Evolutionary conservation across 2,329 filamentous ascomycete genomes (phyloP).

Genomic region (Dothideomycetidae sp.): DNA sequence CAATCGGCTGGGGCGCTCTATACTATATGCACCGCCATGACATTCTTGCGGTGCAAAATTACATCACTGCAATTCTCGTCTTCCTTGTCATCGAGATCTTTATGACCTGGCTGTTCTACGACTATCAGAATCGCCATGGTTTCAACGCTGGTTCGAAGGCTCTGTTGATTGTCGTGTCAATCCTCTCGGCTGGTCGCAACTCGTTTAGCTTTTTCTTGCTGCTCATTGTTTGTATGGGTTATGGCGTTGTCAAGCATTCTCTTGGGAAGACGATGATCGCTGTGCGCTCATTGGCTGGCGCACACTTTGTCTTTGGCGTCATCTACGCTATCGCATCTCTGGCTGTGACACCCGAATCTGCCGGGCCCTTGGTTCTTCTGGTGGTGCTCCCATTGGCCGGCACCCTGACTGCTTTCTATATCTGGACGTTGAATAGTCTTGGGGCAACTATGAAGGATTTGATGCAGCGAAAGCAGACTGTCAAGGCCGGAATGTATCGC

Average conservation of each 20-base stretch:
- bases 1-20: conserved; percentile 80
- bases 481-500: conserved; percentile 92
- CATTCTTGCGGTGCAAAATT: conserved; percentile 94
- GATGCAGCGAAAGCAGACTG: conserved; percentile 82
- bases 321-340: conserved; percentile 86
- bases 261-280: conserved; percentile 89
- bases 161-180: conserved; percentile 77
- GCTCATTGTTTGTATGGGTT: conserved; percentile 98
- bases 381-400: conserved; percentile 85
- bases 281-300: conserved; percentile 77
- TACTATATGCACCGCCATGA: conserved; percentile 91
- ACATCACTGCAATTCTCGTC: conserved; percentile 90
- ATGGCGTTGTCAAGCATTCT: conserved; percentile 89
- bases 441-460: conserved; percentile 93
- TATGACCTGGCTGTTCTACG: conserved; percentile 98
- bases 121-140: conserved; percentile 84
- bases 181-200: conserved; percentile 86
- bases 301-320: conserved; percentile 88
- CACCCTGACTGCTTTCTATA: conserved; percentile 90
- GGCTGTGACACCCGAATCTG: conserved; percentile 74
- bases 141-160: conserved; percentile 70
- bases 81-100: conserved; percentile 94
- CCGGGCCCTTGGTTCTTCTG: conserved; percentile 77
- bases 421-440: conserved; percentile 94
- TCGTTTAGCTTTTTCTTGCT: conserved; percentile 97